These are phyloP conservation scores for Neurospora sp. DNA, from an alignment of 495 filamentous ascomycete genomes.

Conservation along the genomic window DNA sequence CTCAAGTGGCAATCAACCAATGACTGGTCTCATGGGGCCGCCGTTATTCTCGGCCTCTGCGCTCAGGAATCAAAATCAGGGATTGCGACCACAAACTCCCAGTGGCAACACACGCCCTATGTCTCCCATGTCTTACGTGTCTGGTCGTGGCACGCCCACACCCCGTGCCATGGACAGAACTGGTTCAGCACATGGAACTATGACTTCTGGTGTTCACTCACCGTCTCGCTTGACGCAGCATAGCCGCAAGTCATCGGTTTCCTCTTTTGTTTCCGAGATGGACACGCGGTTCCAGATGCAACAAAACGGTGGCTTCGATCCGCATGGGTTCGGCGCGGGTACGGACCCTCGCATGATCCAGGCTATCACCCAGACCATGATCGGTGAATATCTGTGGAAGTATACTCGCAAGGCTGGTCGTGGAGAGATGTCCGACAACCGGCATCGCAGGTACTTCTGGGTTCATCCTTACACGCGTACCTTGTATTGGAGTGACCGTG, in stretches of 20 bases:
- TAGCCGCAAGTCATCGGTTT: constrained; percentile 72
- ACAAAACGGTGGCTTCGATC: constrained; percentile 43
- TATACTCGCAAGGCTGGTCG: constrained; percentile 90
- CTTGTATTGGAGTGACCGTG: constrained; percentile 90
- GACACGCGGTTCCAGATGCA: constrained; percentile 80
- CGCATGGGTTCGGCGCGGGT: constrained; percentile 47
- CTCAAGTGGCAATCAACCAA: constrained; percentile 32
- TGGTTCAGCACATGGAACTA: constrained; percentile 23
- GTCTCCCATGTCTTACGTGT: constrained; percentile 25
- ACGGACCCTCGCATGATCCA: constrained; percentile 98
- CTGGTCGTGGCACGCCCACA: constrained; percentile 28
- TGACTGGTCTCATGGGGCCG: constrained; percentile 65
- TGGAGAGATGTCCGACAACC: constrained; percentile 71
- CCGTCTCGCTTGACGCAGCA: constrained; percentile 24
- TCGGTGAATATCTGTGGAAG: constrained; percentile 97
- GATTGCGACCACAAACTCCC: constrained; percentile 64
- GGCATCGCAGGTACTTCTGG: constrained; percentile 97
- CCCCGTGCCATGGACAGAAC: constrained; percentile 23
- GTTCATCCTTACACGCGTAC: constrained; percentile 96
- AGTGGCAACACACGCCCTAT: constrained; percentile 26
- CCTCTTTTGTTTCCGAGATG: constrained; percentile 89
- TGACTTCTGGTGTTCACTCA: constrained; percentile 27
- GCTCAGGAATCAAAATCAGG: constrained; percentile 36
- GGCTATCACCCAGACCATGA: constrained; percentile 99
- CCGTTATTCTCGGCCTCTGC: constrained; percentile 76